Conservation (phyloP, 108 stramenopile species). For the Cyclotella atomus region DNA sequence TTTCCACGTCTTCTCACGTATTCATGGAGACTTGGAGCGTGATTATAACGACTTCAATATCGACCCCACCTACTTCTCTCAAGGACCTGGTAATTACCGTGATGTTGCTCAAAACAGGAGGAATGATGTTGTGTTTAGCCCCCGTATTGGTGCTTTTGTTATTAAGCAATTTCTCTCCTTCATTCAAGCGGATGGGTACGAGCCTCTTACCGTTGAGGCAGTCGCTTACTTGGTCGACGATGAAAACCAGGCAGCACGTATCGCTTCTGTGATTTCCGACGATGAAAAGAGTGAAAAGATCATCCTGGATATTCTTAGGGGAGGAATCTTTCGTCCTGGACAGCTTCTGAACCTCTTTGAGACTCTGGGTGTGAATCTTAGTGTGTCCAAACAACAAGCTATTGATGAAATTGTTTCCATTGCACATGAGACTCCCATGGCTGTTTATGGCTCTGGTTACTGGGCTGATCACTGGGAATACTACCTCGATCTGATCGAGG, state of each 20-base stretch:
- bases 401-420: conserved; percentile 74
- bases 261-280: conserved; percentile 60
- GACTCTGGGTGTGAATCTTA: conserved; percentile 65
- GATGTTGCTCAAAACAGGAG: conserved; percentile 97
- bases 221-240: conserved; percentile 75
- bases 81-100: conserved; percentile 96
- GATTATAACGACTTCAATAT: conserved; percentile 97
- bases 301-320: conserved; percentile 64
- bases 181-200: conserved; percentile 97
- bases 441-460: conserved; percentile 84
- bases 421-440: conserved; percentile 78
- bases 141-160: conserved; percentile 87
- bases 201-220: conserved; percentile 95
- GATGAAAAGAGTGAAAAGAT: conserved; percentile 69
- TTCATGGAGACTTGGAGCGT: conserved; percentile 97
- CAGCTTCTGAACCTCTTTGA: conserved; percentile 88
- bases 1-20: conserved; percentile 92
- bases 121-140: conserved; percentile 89
- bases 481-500: conserved; percentile 90
- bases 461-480: conserved; percentile 95
- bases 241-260: conserved; percentile 54
- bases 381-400: conserved; percentile 60
- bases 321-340: conserved; percentile 92
- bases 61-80: conserved; percentile 89
- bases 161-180: conserved; percentile 89